Evolutionary conservation across 116 monocot species (phyloP), one percentile per base, ranked within the genome.

Genomic region (Zostera marina): DNA sequence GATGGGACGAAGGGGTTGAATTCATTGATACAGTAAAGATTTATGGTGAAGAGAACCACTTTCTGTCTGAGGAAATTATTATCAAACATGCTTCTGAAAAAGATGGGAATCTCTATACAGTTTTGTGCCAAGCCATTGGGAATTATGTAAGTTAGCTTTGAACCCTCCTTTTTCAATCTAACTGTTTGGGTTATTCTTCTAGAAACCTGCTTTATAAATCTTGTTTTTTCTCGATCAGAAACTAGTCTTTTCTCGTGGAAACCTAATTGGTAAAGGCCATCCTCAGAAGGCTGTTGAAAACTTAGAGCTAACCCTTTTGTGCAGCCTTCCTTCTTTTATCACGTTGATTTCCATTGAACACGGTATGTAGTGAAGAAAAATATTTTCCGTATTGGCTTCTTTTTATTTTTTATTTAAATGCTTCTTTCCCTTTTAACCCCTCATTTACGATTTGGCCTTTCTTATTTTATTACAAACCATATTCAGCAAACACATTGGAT

Each of bases 221-320:
- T 66, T 56, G 23, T 3, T 46, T 48, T 53, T 47, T 48, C 52
- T 40, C 12, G 19, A 12, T 26, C 76, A 96, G 96, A 79, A 78
- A 76, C 63, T 88, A 52, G 49, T 77, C 8, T 96, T 96, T 76
- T 85, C 88, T 52, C 88, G 85, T 59, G 96, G 89, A 78, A 96
- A 96, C 69, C 62, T 89, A 38, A 66, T 66, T 68, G 89, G 89
- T 24, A 65, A 60, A 46, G 72, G 63, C 66, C 89, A 96, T 78
- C 77, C 69, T 51, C 13, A 82, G 41, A 71, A 81, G 54, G 71
- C 72, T 56, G 59, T 89, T 26, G 79, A 77, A 70, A 72, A 60
- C 45, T 52, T 65, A 32, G 68, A 85, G 55, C 57, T 96, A 57
- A 13, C 66, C 65, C 59, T 96, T 54, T 41, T 74, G 10, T 96